Evolutionary conservation across 768 basidiomycete genomes (phyloP).

Genomic region (Sarcodon aspratus): DNA sequence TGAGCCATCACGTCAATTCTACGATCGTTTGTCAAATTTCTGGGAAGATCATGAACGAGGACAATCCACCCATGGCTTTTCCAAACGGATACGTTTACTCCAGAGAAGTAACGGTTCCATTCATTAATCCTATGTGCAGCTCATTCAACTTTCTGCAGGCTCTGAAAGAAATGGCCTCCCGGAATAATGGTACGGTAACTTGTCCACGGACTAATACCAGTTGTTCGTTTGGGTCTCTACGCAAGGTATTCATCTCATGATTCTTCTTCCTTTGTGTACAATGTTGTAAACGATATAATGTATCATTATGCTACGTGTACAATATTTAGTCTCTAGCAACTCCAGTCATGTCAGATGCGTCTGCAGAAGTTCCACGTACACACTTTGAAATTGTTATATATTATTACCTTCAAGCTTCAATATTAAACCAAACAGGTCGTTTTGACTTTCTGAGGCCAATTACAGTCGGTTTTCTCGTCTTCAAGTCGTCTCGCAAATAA

Average conservation of each 20-base stretch:
- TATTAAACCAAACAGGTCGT: too few species aligned
- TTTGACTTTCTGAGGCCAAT: too few species aligned
- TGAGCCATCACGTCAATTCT: conserved; percentile 89
- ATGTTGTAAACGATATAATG: too few species aligned
- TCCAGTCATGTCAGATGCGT: too few species aligned
- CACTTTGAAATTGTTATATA: too few species aligned
- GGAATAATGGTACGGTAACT: conserved; percentile 67
- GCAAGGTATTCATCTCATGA: conserved; percentile 89
- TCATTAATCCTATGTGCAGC: background rate
- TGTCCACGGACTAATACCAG: conserved; percentile 67
- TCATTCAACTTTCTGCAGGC: conserved; percentile 34
- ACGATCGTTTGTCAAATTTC: conserved; percentile 89
- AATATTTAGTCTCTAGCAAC: too few species aligned
- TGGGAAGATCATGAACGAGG: conserved; percentile 90
- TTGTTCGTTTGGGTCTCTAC: conserved; percentile 54
- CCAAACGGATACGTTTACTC: conserved; percentile 91
- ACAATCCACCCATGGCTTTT: conserved; percentile 88
- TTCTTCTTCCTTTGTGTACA: too few species aligned
- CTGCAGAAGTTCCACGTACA: too few species aligned
- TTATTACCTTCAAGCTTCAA: too few species aligned
- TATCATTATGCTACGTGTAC: too few species aligned
- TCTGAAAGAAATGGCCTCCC: conserved; percentile 77
- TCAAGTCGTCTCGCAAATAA: too few species aligned
- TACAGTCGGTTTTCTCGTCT: too few species aligned
- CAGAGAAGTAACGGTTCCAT: conserved; percentile 53